Evolutionary conservation across 1,284 basidiomycete genomes (phyloP), one percentile per base, ranked within the genome.

Genomic region (Sanguinoderma infundibulare): DNA sequence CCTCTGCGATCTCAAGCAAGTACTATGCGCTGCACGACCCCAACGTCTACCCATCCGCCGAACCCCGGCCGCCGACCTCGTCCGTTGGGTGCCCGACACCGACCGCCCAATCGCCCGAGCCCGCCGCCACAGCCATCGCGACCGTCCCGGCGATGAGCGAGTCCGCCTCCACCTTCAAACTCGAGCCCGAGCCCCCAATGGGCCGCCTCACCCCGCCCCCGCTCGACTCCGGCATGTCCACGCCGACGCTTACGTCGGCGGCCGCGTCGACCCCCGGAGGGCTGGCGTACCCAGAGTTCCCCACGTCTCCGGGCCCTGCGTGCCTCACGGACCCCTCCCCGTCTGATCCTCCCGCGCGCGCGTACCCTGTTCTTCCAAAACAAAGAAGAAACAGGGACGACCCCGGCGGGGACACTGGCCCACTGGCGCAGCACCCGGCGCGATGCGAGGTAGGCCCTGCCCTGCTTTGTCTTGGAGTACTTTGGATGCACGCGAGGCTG

Each of bases 301-400:
- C 51, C 40, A 26, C 32, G 5, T 39, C 38, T 12, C 38, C 38
- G 34, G 34, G 6, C 6, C 14, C 34, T 35, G 34, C 34, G 14
- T 14, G 10, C 28, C 28, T 5, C 2, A 20, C 32, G 12, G 12
- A n/a, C 28, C 28, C 5, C 2, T 14, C 32, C 10, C 54, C 58
- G 65, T 61, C 57, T 28, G 42, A 14, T 22, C 46, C 55, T 14
- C 17, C 32, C n/a, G 49, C 63, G 42, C 42, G 47, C 54, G 44
- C 34, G 22, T 36, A 61, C 62, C 64, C 65, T 66, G 63, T 64
- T 62, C 65, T 60, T 67, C 65, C 67, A 63, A 67, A 67, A 65
- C 69, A 70, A 66, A 69, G 66, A 67, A 70, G 67, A 69, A 69
- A 67, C 69, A 65, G 66, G 66, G 65, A 67, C 67, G 61, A 67